Conservation (phyloP, 2,329 filamentous ascomycete genomes). For the Calonectria leucothoes region DNA sequence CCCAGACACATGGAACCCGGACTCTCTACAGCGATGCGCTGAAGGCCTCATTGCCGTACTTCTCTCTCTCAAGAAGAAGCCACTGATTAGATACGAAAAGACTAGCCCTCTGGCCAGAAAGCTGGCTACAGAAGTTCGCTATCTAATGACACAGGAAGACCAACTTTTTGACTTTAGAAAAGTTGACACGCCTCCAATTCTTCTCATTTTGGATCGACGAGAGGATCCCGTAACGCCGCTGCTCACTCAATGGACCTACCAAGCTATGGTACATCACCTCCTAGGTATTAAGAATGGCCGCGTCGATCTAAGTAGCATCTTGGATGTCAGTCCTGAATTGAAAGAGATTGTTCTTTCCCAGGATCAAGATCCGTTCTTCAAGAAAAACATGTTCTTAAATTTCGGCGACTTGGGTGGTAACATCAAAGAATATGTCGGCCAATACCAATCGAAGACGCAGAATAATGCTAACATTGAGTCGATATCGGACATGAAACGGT, state of each 20-base stretch:
- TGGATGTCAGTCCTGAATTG: slow-evolving; percentile 86
- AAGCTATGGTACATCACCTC: slow-evolving; percentile 99
- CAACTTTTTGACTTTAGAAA: slow-evolving; percentile 96
- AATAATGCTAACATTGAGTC: slow-evolving; percentile 96
- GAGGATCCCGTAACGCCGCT: slow-evolving; percentile 96
- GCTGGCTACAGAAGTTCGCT: slow-evolving; percentile 90
- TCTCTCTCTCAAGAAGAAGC: slow-evolving; percentile 94
- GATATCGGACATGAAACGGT: slow-evolving; percentile 98
- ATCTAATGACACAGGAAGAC: slow-evolving; percentile 94
- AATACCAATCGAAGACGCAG: slow-evolving; percentile 98
- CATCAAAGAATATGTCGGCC: slow-evolving; percentile 98
- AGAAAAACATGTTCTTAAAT: slow-evolving; percentile 98
- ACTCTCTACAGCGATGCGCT: slow-evolving; percentile 85
- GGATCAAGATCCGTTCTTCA: slow-evolving; percentile 99
- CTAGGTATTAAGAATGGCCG: slow-evolving; percentile 95
- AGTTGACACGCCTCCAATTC: slow-evolving; percentile 92
- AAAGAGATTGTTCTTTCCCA: slow-evolving; percentile 95
- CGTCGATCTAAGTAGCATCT: slow-evolving; percentile 86
- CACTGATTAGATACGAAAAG: slow-evolving; percentile 91
- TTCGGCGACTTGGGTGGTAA: slow-evolving; percentile 96
- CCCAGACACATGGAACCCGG: slow-evolving; percentile 91
- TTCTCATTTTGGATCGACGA: slow-evolving; percentile 89
- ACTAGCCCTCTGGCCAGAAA: slow-evolving; percentile 93
- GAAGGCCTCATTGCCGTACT: slow-evolving; percentile 89
- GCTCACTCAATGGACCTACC: slow-evolving; percentile 98